phyloP scores from a whole-genome alignment of 257 asterid species.

The Pogostemon cablin region DNA sequence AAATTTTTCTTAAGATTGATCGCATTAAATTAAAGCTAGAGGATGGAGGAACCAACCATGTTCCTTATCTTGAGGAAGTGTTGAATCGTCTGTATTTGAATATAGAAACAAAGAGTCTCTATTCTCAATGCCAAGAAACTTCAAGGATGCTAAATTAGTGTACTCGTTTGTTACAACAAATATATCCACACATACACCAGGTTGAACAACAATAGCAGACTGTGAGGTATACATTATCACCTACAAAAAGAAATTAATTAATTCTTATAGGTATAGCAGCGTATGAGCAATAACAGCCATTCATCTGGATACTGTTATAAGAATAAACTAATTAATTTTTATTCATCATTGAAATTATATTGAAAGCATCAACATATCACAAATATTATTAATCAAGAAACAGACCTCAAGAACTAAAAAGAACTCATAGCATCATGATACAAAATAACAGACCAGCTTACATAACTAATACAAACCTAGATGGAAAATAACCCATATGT shows the following conservation, averaged over 20 bases:
- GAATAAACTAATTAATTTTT: too few species aligned
- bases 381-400: too few species aligned
- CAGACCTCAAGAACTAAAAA: too few species aligned
- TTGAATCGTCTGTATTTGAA: conserved; percentile 91
- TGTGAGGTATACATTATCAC: conserved; percentile 51
- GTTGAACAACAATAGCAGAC: conserved; percentile 99
- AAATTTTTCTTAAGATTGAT: conserved; percentile 8
- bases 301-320: too few species aligned
- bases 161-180: conserved; percentile 98
- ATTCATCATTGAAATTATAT: too few species aligned
- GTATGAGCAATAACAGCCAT: too few species aligned
- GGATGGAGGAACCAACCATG: conserved; percentile 52
- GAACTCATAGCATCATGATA: too few species aligned
- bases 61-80: conserved; percentile 99
- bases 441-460: too few species aligned
- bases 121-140: conserved; percentile 95
- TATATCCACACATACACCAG: conserved; percentile 94
- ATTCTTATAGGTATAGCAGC: too few species aligned
- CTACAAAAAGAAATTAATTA: neutral
- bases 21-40: neutral
- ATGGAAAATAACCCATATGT: too few species aligned
- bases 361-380: too few species aligned
- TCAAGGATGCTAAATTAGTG: conserved; percentile 96
- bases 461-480: too few species aligned
- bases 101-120: conserved; percentile 97